A percentile compares a stretch with the other conserved stretches of the same genome.
Conservation (phyloP, 23 red algal genomes). For the Gracilaria vermiculophylla region DNA sequence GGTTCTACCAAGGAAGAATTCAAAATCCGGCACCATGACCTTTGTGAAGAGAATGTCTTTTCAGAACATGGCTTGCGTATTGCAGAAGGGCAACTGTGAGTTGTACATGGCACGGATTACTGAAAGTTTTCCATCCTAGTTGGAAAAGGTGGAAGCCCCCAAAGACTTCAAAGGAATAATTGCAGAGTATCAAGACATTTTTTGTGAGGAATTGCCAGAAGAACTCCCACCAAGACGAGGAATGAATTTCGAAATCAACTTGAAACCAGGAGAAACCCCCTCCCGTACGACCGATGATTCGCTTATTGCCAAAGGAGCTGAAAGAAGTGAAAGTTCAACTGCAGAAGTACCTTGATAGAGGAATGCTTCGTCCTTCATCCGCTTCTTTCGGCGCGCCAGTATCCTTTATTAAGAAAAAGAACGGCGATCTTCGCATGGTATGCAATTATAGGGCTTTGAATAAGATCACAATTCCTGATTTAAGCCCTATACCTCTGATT, state of each 20-base stretch:
- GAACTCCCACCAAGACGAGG: not conserved
- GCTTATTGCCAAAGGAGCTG: not conserved
- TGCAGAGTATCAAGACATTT: not conserved
- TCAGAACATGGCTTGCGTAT: not conserved
- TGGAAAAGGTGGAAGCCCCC: not conserved
- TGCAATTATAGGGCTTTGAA: slow-evolving; percentile 5
- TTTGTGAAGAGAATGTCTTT: not conserved
- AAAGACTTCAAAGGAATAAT: not conserved
- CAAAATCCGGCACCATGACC: not conserved
- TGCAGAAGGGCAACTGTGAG: not conserved
- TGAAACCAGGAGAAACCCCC: too few species aligned
- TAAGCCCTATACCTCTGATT: not conserved
- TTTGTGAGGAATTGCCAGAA: slow-evolving; percentile 4
- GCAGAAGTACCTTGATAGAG: slow-evolving; percentile 12
- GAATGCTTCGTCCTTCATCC: slow-evolving; percentile 8
- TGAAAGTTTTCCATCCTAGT: not conserved
- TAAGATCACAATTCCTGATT: slow-evolving; percentile 16
- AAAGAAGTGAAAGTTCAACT: slow-evolving; percentile 6
- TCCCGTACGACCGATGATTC: too few species aligned
- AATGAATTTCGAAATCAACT: not conserved
- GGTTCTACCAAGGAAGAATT: not conserved
- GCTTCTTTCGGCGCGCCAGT: slow-evolving; percentile 14
- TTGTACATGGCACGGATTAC: not conserved
- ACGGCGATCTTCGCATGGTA: not conserved
- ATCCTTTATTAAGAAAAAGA: slow-evolving; percentile 32